Base-by-base conservation (phyloP, 495 filamentous ascomycete genomes). In the Xeromyces bisporus region DNA sequence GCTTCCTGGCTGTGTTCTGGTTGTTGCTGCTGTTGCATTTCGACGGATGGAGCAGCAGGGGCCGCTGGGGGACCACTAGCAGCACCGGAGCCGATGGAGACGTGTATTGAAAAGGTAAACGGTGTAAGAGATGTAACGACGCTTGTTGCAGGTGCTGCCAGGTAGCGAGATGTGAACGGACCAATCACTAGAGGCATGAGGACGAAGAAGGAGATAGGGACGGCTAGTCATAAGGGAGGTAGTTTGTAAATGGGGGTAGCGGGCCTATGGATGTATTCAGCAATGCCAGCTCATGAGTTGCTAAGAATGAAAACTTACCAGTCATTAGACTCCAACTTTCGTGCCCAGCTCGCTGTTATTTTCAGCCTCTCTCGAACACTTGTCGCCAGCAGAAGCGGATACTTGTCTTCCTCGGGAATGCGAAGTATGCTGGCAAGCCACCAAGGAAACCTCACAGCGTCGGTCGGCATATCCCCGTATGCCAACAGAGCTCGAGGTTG, bases 391-490 rank as follows among this genome's bases (percentile, higher is more conserved):
- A 93, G 53, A 13, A 93, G 52, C 6, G 60, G 61, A 41, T 92
- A 91, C 43, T 86, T 87, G 37, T 91, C 77, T 14, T 73, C 62
- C 11, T 84, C 80, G 23, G 64, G 63, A 18, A 86, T 69, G 10
- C 82, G 83, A 7, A 91, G 46, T 29, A 91, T 71, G 40, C 67
- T 78, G 10, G 81, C 84, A 38, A 94, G 78, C 86, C 86, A 94
- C 62, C 82, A 94, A 0, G 84, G 80, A 41, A 93, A 89, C 8
- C 69, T 44, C 1, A 73, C 72, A 2, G 81, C 71, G 48, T 93
- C 81, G 5, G 65, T 58, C 0, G 83, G 85, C 10, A 71, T 73
- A 23, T 73, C 65, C 6, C 84, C 84, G 43, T 86, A 89, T n/a
- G 75, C 75, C 8, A 68, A 46, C 27, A 83, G 51, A 2, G 83